Evolutionary conservation across 2,329 filamentous ascomycete genomes (phyloP).

Genomic region (Drechslerella dactyloides): DNA sequence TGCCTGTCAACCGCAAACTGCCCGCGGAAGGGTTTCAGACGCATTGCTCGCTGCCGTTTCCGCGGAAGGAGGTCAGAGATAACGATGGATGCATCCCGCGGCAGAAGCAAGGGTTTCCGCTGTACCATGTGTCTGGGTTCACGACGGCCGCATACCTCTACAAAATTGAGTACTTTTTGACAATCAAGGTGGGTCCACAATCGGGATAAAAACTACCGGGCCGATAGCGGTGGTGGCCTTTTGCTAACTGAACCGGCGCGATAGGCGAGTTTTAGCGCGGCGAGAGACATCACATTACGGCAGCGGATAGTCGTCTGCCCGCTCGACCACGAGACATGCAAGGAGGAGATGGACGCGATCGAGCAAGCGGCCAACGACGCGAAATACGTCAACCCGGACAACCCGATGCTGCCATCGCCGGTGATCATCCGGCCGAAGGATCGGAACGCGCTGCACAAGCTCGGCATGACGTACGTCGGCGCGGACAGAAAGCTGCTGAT

Average conservation of each 20-base stretch:
- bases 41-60: conserved; percentile 88
- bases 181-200: conserved; percentile 73
- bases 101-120: conserved; percentile 84
- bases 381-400: conserved; percentile 82
- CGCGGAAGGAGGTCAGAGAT: conserved; percentile 85
- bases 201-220: neutral
- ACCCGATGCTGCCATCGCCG: conserved; percentile 87
- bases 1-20: conserved; percentile 80
- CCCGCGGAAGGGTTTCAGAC: conserved; percentile 92
- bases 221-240: no score
- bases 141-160: conserved; percentile 93
- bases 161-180: conserved; percentile 90
- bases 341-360: conserved; percentile 98
- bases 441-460: conserved; percentile 65
- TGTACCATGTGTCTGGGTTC: conserved; percentile 86
- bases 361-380: conserved; percentile 95
- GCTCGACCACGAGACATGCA: conserved; percentile 91
- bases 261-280: conserved; percentile 64
- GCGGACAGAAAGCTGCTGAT: conserved; percentile 70
- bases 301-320: conserved; percentile 96
- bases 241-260: conserved; percentile 4
- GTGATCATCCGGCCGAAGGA: conserved; percentile 82
- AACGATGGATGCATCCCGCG: conserved; percentile 84
- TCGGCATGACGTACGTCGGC: conserved; percentile 70
- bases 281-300: conserved; percentile 80